Evolutionary conservation across 176 grass and related monocot species (phyloP).

Genomic region (Musa itinerans): DNA sequence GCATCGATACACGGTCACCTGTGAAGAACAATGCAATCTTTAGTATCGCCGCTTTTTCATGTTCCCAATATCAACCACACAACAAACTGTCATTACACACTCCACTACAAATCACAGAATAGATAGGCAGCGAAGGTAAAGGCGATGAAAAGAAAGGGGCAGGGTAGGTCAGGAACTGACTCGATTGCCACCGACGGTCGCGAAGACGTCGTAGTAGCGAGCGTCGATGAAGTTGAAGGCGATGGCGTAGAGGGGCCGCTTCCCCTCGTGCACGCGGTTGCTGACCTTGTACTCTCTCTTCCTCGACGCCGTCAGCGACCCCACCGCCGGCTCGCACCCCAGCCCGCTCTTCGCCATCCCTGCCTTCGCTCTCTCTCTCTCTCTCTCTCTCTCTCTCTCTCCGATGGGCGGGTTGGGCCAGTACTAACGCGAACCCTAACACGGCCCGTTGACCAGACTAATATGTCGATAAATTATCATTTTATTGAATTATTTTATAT

Average conservation of each 20-base stretch:
- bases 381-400: background rate
- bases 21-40: constrained; percentile 5
- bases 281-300: constrained; percentile 63
- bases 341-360: constrained; percentile 44
- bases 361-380: background rate
- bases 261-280: constrained; percentile 66
- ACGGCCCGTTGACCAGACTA: too few relatives aligned
- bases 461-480: too few relatives aligned
- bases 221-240: constrained; percentile 88
- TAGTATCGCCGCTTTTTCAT: background rate
- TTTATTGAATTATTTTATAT: too few relatives aligned
- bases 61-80: background rate
- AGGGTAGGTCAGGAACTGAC: constrained; percentile 20
- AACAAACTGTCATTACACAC: background rate
- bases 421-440: background rate
- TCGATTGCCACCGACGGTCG: constrained; percentile 58
- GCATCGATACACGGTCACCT: constrained; percentile 79
- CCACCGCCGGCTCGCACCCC: constrained; percentile 56
- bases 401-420: background rate
- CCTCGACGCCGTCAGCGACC: constrained; percentile 42
- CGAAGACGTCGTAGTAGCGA: constrained; percentile 79
- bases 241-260: constrained; percentile 75
- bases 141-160: background rate
- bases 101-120: background rate
- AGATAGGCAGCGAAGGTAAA: background rate